These are phyloP conservation scores for Xylaria flabelliformis DNA, from an alignment of 495 filamentous ascomycete species.

Conservation along the genomic window DNA sequence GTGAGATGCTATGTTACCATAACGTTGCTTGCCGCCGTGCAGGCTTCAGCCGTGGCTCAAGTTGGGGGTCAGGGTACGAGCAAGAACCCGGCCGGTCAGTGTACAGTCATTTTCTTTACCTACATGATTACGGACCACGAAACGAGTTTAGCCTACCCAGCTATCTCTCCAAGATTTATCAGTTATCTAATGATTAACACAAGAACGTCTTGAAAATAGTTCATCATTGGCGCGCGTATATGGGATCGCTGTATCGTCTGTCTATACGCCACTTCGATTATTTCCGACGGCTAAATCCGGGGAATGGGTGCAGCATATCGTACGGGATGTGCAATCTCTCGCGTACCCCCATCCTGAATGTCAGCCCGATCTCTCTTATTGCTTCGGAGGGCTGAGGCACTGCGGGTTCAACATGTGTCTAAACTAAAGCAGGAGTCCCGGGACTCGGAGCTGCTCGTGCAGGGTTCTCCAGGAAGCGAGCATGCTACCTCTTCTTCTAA, in stretches of 20 bases:
- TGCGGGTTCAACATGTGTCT: conserved; percentile 2
- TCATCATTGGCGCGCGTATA: background rate
- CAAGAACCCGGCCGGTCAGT: background rate
- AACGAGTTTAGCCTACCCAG: background rate
- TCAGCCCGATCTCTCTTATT: conserved; percentile 9
- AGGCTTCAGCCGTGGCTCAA: conserved; percentile 4
- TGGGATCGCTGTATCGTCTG: conserved; percentile 2
- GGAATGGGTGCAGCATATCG: background rate
- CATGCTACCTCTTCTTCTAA: background rate
- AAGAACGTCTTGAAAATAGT: background rate
- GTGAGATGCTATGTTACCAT: background rate
- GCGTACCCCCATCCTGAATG: background rate
- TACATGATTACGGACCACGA: background rate
- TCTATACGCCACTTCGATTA: conserved; percentile 18
- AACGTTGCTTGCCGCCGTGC: background rate
- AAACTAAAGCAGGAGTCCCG: background rate
- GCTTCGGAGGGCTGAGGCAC: conserved; percentile 9
- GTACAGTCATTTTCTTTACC: background rate
- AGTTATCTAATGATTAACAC: background rate
- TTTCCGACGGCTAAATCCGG: conserved; percentile 29
- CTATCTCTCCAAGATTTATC: background rate
- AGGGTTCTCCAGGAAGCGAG: conserved; percentile 10
- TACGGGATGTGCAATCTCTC: conserved; percentile 1
- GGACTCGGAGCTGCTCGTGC: conserved; percentile 12
- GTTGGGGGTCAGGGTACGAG: background rate